Evolutionary conservation across 371 early-diverging fungal species (phyloP), one percentile per base, ranked within the genome.

Genomic region (Syncephalastrum contaminatum): DNA sequence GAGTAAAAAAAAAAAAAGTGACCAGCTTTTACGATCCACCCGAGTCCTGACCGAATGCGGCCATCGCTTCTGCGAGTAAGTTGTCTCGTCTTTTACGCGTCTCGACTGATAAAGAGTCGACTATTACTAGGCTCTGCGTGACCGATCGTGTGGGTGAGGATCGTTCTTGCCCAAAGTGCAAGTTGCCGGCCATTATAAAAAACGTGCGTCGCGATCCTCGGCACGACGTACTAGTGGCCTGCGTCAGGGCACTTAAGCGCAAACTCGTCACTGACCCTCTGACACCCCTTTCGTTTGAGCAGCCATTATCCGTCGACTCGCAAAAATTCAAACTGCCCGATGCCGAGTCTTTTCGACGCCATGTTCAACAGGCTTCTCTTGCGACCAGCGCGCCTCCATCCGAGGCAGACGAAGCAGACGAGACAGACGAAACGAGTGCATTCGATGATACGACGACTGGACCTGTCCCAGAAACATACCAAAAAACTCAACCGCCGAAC

Each of bases 51-150:
- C 41, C 0, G 67, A 52, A 42, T 77, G 69, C 1, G 70, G 66
- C 5, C 80, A 79, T 51, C 54, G 60, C 21, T 63, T 55, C 16
- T 56, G 63, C 43, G n/a, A 4, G 54, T 59, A 66, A 21, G 59
- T 53, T 19, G 59, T 53, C 14, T 0, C 30, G 25, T 8, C 49
- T 51, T 39, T 6, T 45, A 18, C 19, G 15, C 12, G 49, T 49
- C 4, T 18, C 51, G 3, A 24, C 36, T 15, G 49, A 15, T 22
- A n/a, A n/a, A n/a, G n/a, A n/a, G n/a, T n/a, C n/a, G n/a, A n/a
- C n/a, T n/a, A n/a, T n/a, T n/a, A n/a, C n/a, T 53, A 65, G 66
- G 21, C 50, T 56, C 43, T 67, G 67, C 41, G 43, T 57, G 13
- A 39, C 59, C 21, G 48, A 55, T n/a, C 54, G 39, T 14, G 41